A percentile compares a stretch with the other conserved stretches of the same genome.
These are phyloP conservation scores for Amanita subjunquillea DNA, from an alignment of 768 basidiomycete genomes.

Conservation along the genomic window DNA sequence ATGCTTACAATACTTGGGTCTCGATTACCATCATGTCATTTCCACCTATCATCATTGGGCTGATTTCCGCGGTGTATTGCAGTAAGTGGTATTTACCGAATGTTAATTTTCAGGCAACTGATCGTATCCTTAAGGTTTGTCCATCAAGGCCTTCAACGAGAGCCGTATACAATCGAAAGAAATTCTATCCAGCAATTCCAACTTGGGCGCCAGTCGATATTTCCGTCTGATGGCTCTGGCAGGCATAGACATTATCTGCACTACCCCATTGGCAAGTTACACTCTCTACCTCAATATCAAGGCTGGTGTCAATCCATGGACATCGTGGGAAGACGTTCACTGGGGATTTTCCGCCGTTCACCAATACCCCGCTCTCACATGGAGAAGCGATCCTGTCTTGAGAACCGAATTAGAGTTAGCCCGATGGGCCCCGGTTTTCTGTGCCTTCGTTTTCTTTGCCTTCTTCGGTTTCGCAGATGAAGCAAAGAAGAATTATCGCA, in stretches of 20 bases:
- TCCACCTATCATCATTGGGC: slow-evolving; percentile 30
- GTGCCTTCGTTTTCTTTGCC: slow-evolving; percentile 50
- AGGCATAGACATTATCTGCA: slow-evolving; percentile 32
- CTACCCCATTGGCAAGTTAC: slow-evolving; percentile 32
- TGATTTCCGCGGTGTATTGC: slow-evolving; percentile 27
- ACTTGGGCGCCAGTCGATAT: slow-evolving; percentile 38
- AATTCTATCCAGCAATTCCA: slow-evolving; percentile 22
- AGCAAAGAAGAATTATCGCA: slow-evolving; percentile 42
- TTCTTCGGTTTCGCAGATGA: slow-evolving; percentile 61
- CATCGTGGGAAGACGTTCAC: slow-evolving; percentile 42
- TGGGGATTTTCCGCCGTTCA: slow-evolving; percentile 33
- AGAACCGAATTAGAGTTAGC: slow-evolving; percentile 26
- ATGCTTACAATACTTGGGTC: slow-evolving; percentile 35
- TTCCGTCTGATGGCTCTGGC: slow-evolving; percentile 50
- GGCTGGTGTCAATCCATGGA: slow-evolving; percentile 29
- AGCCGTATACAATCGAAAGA: slow-evolving; percentile 33
- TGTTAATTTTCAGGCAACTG: background rate
- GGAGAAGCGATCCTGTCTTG: slow-evolving; percentile 21
- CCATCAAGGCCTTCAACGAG: slow-evolving; percentile 29
- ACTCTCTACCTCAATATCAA: slow-evolving; percentile 25
- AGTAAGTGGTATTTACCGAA: slow-evolving; percentile 10
- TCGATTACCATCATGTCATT: slow-evolving; percentile 33
- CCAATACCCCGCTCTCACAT: slow-evolving; percentile 28
- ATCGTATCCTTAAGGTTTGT: slow-evolving; percentile 15
- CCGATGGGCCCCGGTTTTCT: slow-evolving; percentile 37